A percentile compares a stretch with the other conserved stretches of the same genome.
These are phyloP conservation scores for Coriaria nepalensis DNA, from an alignment of 306 rosid genomes.

Conservation along the genomic window DNA sequence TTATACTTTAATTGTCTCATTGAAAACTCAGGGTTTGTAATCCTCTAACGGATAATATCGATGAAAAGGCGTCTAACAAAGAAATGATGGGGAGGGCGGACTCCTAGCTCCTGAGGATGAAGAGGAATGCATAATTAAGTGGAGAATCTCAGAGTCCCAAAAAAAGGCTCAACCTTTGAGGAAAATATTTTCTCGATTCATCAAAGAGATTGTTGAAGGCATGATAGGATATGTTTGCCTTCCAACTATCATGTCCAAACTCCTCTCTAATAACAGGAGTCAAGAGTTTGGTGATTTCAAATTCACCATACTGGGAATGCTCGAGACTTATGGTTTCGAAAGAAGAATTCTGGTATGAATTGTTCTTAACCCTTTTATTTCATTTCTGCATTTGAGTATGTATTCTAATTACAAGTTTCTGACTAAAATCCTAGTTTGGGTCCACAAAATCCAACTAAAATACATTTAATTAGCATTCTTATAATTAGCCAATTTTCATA, in stretches of 20 bases:
- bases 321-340: conserved; percentile 89
- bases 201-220: conserved; percentile 93
- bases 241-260: conserved; percentile 90
- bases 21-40: conserved; percentile 18
- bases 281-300: conserved; percentile 97
- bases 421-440: too few species aligned
- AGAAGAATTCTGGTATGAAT: conserved; percentile 82
- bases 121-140: conserved; percentile 35
- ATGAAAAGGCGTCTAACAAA: conserved; percentile 28
- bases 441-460: too few species aligned
- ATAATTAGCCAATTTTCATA: too few species aligned
- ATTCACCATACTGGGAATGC: conserved; percentile 87
- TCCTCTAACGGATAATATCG: conserved; percentile 53
- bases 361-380: conserved; percentile 6
- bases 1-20: too few species aligned
- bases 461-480: too few species aligned
- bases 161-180: conserved; percentile 46
- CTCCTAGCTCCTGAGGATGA: conserved; percentile 28
- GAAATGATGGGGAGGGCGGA: conserved; percentile 20
- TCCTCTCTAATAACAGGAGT: conserved; percentile 79
- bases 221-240: conserved; percentile 93
- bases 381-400: not conserved
- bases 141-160: conserved; percentile 59
- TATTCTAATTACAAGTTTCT: too few species aligned
- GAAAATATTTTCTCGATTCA: conserved; percentile 67